phyloP scores from a whole-genome alignment of 768 basidiomycete genomes.

The Pisolithus albus region DNA sequence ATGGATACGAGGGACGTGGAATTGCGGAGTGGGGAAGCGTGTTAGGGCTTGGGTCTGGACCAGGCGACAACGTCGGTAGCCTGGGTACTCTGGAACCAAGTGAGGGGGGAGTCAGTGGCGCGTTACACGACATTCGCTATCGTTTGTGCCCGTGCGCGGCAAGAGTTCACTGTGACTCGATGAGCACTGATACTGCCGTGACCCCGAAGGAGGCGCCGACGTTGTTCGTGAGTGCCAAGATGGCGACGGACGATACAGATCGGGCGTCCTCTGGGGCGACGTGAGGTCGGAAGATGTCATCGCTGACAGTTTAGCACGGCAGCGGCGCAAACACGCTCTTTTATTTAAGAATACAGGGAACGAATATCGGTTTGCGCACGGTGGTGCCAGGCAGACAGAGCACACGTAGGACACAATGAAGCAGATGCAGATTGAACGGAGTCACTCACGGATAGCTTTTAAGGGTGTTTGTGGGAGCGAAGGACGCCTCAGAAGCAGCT shows the following conservation, averaged over 20 bases:
- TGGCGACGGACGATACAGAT: constrained; percentile 28
- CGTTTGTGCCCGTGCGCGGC: constrained; percentile 16
- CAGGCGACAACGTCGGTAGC: constrained; percentile 48
- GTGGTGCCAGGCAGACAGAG: constrained; percentile 13
- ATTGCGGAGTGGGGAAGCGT: constrained; percentile 37
- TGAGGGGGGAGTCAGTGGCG: constrained; percentile 39
- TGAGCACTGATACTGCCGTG: constrained; percentile 15
- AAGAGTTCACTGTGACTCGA: constrained; percentile 16
- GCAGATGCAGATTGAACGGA: constrained; percentile 18
- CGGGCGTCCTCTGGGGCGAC: constrained; percentile 24
- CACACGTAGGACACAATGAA: constrained; percentile 28
- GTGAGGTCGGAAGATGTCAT: constrained; percentile 6
- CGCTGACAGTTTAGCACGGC: neutral
- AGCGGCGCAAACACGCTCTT: constrained; percentile 11
- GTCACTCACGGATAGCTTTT: constrained; percentile 21
- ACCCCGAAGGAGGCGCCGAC: constrained; percentile 20
- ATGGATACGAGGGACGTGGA: constrained; percentile 37
- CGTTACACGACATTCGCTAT: constrained; percentile 29
- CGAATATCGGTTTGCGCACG: constrained; percentile 13
- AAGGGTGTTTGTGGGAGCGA: constrained; percentile 15
- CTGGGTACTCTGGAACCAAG: constrained; percentile 48
- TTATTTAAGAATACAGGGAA: constrained; percentile 25
- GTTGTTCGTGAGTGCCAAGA: constrained; percentile 27
- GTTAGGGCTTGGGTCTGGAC: constrained; percentile 19
- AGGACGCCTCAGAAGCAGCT: constrained; percentile 14